phyloP scores from a whole-genome alignment of 2,329 filamentous ascomycete genomes.

The Fusarium mexicanum region DNA sequence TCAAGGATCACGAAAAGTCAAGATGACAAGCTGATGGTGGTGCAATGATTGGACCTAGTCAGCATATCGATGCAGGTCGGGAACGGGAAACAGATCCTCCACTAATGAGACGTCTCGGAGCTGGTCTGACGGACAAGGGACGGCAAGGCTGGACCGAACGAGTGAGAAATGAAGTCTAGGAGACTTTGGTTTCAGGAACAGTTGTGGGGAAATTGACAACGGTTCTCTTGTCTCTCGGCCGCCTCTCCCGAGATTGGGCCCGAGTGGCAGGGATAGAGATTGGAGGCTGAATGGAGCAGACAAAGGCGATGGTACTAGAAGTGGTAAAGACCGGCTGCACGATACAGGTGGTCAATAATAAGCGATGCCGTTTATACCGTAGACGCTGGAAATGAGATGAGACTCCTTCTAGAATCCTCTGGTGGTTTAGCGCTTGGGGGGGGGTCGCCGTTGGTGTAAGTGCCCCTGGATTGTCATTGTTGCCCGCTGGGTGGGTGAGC shows the following conservation, averaged over 20 bases:
- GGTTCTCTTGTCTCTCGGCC: slow-evolving; percentile 14
- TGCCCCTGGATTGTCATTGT: background rate
- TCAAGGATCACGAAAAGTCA: slow-evolving; percentile 25
- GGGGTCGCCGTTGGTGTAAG: background rate
- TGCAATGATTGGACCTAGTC: slow-evolving; percentile 30
- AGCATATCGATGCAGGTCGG: slow-evolving; percentile 23
- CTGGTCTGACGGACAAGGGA: slow-evolving; percentile 36
- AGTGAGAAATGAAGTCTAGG: slow-evolving; percentile 37
- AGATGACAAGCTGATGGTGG: slow-evolving; percentile 29
- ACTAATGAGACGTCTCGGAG: slow-evolving; percentile 35
- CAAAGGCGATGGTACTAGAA: slow-evolving; percentile 12
- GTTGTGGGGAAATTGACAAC: slow-evolving; percentile 33
- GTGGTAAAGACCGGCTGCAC: slow-evolving; percentile 26
- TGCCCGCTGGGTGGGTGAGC: background rate
- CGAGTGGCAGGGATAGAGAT: slow-evolving; percentile 20
- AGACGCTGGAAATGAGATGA: slow-evolving; percentile 1
- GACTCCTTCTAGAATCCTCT: slow-evolving; percentile 19
- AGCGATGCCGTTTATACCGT: background rate
- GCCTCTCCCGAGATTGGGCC: slow-evolving; percentile 38
- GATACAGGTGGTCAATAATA: slow-evolving; percentile 24
- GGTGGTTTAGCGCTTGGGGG: background rate
- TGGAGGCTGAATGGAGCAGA: slow-evolving; percentile 15
- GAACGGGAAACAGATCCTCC: slow-evolving; percentile 38
- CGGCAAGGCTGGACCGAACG: slow-evolving; percentile 32
- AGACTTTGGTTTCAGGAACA: slow-evolving; percentile 40